phyloP scores from a whole-genome alignment of 192 early-diverging fungal genomes.

The Entomortierella chlamydospora region DNA sequence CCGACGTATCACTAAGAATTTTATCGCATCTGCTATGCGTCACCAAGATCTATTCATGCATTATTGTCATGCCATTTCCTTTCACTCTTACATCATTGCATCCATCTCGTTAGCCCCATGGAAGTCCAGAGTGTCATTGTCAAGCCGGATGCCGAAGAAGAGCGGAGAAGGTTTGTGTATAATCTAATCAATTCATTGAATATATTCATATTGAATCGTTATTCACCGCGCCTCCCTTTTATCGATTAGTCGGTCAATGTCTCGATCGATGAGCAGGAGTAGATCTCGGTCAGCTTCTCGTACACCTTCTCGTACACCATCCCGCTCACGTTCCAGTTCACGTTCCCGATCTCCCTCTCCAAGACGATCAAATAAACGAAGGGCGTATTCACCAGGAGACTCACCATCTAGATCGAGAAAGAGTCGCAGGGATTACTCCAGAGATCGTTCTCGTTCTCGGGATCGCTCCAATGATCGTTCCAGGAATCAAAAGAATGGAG shows the following conservation, averaged over 20 bases:
- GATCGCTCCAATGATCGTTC: conserved; percentile 14
- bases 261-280: conserved; percentile 42
- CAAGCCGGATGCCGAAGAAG: conserved; percentile 4
- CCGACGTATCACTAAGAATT: not conserved
- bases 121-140: conserved; percentile 26
- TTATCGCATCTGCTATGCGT: no score
- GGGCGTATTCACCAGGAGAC: conserved; percentile 18
- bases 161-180: not conserved
- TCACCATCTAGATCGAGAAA: conserved; percentile 25
- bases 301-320: conserved; percentile 24
- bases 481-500: conserved; percentile 2
- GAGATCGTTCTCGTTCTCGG: conserved; percentile 11
- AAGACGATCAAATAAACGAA: conserved; percentile 25
- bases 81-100: not conserved
- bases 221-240: conserved; percentile 25
- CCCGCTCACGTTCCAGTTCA: conserved; percentile 21
- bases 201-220: not conserved
- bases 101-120: conserved; percentile 1
- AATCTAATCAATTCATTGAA: not conserved
- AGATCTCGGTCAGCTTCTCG: conserved; percentile 37
- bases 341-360: conserved; percentile 34
- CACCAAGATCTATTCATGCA: not conserved
- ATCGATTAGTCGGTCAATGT: conserved; percentile 14
- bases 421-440: conserved; percentile 15
- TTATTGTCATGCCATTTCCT: not conserved